Evolutionary conservation across 2,329 filamentous ascomycete genomes (phyloP).

Genomic region (Ilyonectria sp.): DNA sequence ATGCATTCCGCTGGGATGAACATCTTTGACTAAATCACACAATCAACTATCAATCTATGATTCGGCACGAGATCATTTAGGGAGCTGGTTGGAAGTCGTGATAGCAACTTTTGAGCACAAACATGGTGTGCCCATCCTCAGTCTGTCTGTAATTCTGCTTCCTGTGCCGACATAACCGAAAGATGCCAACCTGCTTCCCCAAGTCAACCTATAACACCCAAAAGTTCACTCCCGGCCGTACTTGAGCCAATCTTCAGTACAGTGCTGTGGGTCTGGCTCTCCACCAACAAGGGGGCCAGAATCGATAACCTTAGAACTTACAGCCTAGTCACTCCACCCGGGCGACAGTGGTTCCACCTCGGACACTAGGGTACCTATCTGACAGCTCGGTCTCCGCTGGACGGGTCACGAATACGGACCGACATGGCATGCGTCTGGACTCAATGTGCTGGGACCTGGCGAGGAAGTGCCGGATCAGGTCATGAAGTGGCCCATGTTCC

Average conservation of each 20-base stretch:
- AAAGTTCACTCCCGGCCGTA: neutral
- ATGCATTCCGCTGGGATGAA: constrained; percentile 20
- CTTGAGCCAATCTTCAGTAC: neutral
- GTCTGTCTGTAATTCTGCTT: neutral
- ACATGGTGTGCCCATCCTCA: neutral
- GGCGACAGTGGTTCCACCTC: constrained; percentile 27
- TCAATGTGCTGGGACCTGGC: neutral
- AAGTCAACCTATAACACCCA: neutral
- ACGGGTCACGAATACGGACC: constrained; percentile 24
- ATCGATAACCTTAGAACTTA: constrained; percentile 22
- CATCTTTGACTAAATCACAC: neutral
- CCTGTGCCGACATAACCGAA: neutral
- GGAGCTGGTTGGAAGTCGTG: neutral
- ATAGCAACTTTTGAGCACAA: neutral
- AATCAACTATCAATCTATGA: constrained; percentile 7
- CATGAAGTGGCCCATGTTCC: constrained; percentile 14
- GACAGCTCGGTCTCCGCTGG: constrained; percentile 24
- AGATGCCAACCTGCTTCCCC: neutral
- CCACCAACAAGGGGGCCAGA: neutral
- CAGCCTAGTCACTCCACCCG: constrained; percentile 18
- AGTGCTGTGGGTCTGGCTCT: constrained; percentile 12
- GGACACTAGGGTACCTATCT: constrained; percentile 5
- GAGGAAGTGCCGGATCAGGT: constrained; percentile 21
- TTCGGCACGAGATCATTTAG: neutral
- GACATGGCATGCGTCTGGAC: constrained; percentile 5